Percentiles rank a stretch among this genome's conserved stretches.
These are phyloP conservation scores for Lecanoromycetidae sp. DNA, from an alignment of 2,329 filamentous ascomycete species.

Conservation along the genomic window DNA sequence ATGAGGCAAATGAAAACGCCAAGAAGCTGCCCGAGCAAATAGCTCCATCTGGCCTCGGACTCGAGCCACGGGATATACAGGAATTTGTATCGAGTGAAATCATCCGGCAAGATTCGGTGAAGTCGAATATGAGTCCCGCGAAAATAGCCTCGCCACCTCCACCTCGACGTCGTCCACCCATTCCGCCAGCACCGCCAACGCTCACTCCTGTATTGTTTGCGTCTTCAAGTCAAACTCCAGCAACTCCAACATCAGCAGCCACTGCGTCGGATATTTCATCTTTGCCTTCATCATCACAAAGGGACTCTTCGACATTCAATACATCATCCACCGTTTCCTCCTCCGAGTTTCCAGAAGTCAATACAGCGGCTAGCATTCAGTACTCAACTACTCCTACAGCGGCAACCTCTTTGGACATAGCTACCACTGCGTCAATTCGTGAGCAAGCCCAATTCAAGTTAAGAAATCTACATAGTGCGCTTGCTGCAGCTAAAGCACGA, in stretches of 20 bases:
- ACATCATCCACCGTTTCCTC: neutral
- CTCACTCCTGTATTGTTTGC: too few relatives aligned
- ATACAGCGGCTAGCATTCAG: neutral
- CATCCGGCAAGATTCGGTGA: neutral
- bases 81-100: neutral
- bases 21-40: neutral
- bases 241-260: neutral
- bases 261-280: neutral
- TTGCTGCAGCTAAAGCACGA: constrained; percentile 7
- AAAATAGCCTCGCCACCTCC: neutral
- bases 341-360: neutral
- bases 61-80: neutral
- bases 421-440: neutral
- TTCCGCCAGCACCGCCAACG: neutral
- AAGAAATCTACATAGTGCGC: constrained; percentile 4
- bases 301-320: neutral
- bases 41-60: neutral
- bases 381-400: neutral
- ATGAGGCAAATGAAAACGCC: neutral
- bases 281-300: neutral
- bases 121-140: too few relatives aligned
- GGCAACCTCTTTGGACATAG: constrained; percentile 1
- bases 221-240: constrained; percentile 2
- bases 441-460: constrained; percentile 6
- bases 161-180: neutral